Evolutionary conservation across 2,329 filamentous ascomycete genomes (phyloP), one percentile per base, ranked within the genome.

Genomic region (Metarhizium guizhouense): DNA sequence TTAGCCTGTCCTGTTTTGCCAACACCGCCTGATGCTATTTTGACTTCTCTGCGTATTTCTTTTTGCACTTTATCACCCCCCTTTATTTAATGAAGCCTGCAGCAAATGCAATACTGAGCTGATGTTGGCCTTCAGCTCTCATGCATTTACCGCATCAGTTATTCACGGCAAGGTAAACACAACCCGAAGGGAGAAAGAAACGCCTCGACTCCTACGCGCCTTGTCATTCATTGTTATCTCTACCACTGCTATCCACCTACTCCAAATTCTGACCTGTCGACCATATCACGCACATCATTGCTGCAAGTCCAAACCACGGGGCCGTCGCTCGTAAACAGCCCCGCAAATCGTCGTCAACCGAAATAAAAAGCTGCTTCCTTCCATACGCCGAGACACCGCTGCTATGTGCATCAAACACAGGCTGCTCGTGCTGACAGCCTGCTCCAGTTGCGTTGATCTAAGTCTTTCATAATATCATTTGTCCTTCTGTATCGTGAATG

Each of bases 371-470:
- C 20, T 32, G 38, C 40, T 51, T 16, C 16, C 32, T 52, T 42
- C 34, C 47, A 34, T 56, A 51, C 57, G 55, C 54, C 57, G 10
- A 47, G 42, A 54, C 57, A 43, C 57, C 53, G 52, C 18, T 56
- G 43, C 50, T 49, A 51, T 57, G 34, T 48, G 32, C 6, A 40
- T 20, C 10, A 8, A 20, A 36, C 36, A 53, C 38, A 16, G 45
- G 25, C 45, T 30, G 20, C 18, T 48, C 18, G 25, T 38, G 30
- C 55, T 51, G 25, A 38, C 50, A 8, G 2, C 7, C 36, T 7
- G 11, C 2, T 0, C 13, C n/a, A 30, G 45, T 48, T 18, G 18
- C 18, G 20, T 48, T 30, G 25, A 30, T 48, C 45, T 30, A 48
- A 30, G 25, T 29, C 38, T 14, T 13, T 48, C 45, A 30, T 48